phyloP scores from a whole-genome alignment of 495 filamentous ascomycete species.

The Neurospora cerealis region DNA sequence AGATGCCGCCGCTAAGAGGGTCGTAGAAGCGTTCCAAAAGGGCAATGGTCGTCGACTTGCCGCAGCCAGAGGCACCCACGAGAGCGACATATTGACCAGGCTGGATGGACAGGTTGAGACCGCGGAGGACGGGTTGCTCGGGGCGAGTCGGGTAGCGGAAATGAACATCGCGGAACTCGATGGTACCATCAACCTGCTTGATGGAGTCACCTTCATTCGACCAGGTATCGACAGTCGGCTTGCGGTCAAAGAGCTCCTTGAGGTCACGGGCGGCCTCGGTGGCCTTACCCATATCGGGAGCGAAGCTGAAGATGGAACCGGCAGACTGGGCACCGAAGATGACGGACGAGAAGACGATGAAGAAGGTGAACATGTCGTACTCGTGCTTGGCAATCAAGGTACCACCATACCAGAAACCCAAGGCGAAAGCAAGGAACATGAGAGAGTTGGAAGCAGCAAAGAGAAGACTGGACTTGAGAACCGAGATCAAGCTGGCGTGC shows the following conservation, averaged over 20 bases:
- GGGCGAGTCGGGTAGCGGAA: slow-evolving; percentile 56
- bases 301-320: slow-evolving; percentile 29
- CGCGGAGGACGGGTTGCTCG: slow-evolving; percentile 42
- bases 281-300: slow-evolving; percentile 32
- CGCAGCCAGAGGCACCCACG: slow-evolving; percentile 65
- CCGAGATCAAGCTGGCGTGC: slow-evolving; percentile 20
- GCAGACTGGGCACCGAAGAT: slow-evolving; percentile 32
- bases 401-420: slow-evolving; percentile 79
- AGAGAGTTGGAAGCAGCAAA: slow-evolving; percentile 75
- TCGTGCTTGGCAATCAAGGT: slow-evolving; percentile 61
- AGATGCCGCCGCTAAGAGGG: slow-evolving; percentile 46
- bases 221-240: slow-evolving; percentile 47
- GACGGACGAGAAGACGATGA: slow-evolving; percentile 59
- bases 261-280: slow-evolving; percentile 23
- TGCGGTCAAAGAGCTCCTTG: slow-evolving; percentile 31
- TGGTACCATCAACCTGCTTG: slow-evolving; percentile 38
- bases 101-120: slow-evolving; percentile 47
- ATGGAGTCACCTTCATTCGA: slow-evolving; percentile 57
- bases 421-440: slow-evolving; percentile 70
- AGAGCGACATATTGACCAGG: slow-evolving; percentile 62
- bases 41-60: slow-evolving; percentile 65
- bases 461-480: slow-evolving; percentile 33
- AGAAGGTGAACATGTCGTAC: slow-evolving; percentile 71
- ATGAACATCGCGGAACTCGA: slow-evolving; percentile 50
- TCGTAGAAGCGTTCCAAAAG: slow-evolving; percentile 62